Conservation (phyloP, 2,329 filamentous ascomycete genomes). For the Paracoccidioides brasiliensis region DNA sequence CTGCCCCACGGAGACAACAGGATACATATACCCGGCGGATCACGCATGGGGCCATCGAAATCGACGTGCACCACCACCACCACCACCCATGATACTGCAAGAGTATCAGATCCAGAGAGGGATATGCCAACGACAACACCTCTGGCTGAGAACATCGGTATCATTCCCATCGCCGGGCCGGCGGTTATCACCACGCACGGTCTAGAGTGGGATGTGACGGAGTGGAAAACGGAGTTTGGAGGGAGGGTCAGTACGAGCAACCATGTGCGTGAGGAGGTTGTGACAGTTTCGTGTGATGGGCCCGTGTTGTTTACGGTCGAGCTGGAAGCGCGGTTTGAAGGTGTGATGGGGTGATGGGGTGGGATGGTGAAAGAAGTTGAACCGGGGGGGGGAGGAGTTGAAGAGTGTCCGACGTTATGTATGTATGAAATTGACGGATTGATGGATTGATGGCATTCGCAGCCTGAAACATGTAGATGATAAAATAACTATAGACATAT, state of each 20-base stretch:
- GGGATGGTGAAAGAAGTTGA: no score
- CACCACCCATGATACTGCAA: no score
- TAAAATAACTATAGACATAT: no score
- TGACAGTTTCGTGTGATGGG: constrained; percentile 50
- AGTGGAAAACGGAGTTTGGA: constrained; percentile 69
- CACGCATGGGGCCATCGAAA: constrained; percentile 1
- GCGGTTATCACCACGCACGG: constrained; percentile 67
- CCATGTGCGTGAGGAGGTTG: constrained; percentile 49
- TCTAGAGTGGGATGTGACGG: constrained; percentile 76
- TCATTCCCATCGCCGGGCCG: constrained; percentile 70
- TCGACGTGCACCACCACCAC: background rate
- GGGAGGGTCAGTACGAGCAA: constrained; percentile 69
- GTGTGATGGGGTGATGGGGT: constrained; percentile 7
- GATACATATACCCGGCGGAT: constrained; percentile 48
- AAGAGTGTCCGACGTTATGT: no score
- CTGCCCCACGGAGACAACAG: constrained; percentile 55
- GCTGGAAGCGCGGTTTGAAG: constrained; percentile 33
- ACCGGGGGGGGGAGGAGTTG: no score
- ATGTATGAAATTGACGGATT: no score
- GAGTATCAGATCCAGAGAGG: no score
- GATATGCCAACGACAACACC: background rate
- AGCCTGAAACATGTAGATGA: no score
- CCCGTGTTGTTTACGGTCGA: constrained; percentile 66
- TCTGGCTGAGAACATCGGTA: constrained; percentile 70
- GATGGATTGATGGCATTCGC: no score